Conservation (phyloP, 148 eudicot species). For the Heliosperma pusillum region DNA sequence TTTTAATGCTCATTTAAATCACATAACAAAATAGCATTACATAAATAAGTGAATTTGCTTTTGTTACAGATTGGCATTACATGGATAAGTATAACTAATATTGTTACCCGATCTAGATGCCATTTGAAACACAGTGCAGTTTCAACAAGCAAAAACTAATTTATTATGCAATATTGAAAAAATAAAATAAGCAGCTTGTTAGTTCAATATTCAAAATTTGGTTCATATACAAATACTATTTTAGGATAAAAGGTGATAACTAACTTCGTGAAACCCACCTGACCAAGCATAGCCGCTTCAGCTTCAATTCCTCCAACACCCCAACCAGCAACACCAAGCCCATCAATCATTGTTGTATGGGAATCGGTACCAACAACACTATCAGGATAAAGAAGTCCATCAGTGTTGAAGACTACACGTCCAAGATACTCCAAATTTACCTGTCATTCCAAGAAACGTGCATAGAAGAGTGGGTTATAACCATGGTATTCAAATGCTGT, state of each 20-base stretch:
- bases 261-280: slow-evolving; percentile 39
- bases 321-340: slow-evolving; percentile 99
- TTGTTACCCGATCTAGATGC: background rate
- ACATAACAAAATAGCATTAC: background rate
- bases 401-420: slow-evolving; percentile 87
- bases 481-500: background rate
- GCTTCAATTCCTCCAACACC: slow-evolving; percentile 99
- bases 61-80: background rate
- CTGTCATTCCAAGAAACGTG: slow-evolving; percentile 35
- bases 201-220: background rate
- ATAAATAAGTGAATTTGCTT: background rate
- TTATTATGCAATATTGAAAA: background rate
- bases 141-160: background rate
- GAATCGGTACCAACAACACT: slow-evolving; percentile 99
- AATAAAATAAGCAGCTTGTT: too few relatives aligned
- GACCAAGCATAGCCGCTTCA: slow-evolving; percentile 98
- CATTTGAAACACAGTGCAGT: background rate
- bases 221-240: background rate
- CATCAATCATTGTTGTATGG: slow-evolving; percentile 98
- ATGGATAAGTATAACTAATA: background rate
- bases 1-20: background rate
- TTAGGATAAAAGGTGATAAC: background rate
- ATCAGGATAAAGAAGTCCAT: slow-evolving; percentile 84
- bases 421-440: slow-evolving; percentile 97
- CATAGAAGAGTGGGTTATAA: background rate